Base-by-base conservation (phyloP, 1,284 basidiomycete species). In the Coriolopsis trogii region DNA sequence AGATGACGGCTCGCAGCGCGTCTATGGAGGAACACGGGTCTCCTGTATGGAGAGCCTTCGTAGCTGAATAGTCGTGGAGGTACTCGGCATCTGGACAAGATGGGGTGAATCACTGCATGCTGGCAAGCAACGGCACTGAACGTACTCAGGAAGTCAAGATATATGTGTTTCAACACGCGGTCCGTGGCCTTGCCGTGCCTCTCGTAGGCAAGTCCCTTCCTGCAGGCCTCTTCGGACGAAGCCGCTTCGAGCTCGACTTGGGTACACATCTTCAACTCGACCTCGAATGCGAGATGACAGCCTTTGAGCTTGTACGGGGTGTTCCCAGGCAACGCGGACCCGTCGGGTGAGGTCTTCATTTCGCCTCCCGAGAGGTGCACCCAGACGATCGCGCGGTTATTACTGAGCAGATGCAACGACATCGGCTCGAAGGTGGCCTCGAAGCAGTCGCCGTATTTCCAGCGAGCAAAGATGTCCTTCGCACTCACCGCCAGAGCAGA, bases 271-370 rank as follows among this genome's bases (percentile, higher is more conserved):
- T 66, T 64, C 28, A 71, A 20, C 10, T 65, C 60, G n/a, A 71
- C 66, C 44, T 70, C 68, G 53, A 68, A 71, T 6, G 69, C 68
- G 16, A 70, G 53, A 23, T 59, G 58, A 65, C 67, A 68, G 8
- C 61, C 52, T 12, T 58, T 53, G 55, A 70, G 65, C 6, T 58
- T 49, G 45, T 62, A 60, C 30, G 51, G 38, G 29, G 51, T 46
- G 41, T 58, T 53, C 36, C 62, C 62, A 8, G 36, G 42, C 52
- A 52, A 60, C 6, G 58, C 59, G 34, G 46, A 23, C 55, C 64
- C 56, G 44, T 63, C 56, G 25, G 43, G 53, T 13, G 65, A 50
- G 15, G 59, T 57, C 51, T 59, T 58, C 46, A 65, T 44, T 33
- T 49, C 53, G 13, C 67, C 66, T 12, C 57, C 55, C 24, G 61